Percentiles rank a stretch among this genome's conserved stretches.
phyloP scores from a whole-genome alignment of 1,284 basidiomycete species.

The Inonotus hispidus region DNA sequence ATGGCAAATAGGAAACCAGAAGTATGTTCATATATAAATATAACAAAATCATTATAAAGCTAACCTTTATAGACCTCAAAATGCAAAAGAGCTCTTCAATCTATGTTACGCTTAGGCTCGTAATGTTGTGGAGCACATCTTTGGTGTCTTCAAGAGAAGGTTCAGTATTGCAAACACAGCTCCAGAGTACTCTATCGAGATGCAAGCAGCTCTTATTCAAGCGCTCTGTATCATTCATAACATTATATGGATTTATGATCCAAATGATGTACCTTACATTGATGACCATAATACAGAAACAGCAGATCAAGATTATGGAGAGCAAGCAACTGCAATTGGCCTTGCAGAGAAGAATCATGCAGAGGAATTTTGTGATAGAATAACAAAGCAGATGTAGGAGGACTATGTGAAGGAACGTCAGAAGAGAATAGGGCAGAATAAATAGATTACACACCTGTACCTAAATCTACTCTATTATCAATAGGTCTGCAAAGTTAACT shows the following conservation, averaged over 20 bases:
- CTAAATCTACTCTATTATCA: neutral
- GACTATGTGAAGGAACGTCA: constrained; percentile 19
- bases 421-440: neutral
- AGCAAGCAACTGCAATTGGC: neutral
- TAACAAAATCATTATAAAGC: neutral
- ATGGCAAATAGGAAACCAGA: neutral
- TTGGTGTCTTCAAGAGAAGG: constrained; percentile 36
- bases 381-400: constrained; percentile 21
- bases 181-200: constrained; percentile 27
- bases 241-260: constrained; percentile 32
- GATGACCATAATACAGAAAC: constrained; percentile 6
- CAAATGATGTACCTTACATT: constrained; percentile 3
- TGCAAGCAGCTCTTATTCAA: constrained; percentile 29
- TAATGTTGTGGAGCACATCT: constrained; percentile 38
- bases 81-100: constrained; percentile 37
- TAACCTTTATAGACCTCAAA: constrained; percentile 26
- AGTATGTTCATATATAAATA: neutral
- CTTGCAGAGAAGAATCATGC: constrained; percentile 1
- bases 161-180: constrained; percentile 27
- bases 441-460: neutral
- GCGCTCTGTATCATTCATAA: constrained; percentile 34
- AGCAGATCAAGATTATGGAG: neutral
- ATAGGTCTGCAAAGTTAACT: no score
- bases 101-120: constrained; percentile 32
- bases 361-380: constrained; percentile 8